Conservation (phyloP, 129 eudicot species). For the Ambrosia trifida region DNA sequence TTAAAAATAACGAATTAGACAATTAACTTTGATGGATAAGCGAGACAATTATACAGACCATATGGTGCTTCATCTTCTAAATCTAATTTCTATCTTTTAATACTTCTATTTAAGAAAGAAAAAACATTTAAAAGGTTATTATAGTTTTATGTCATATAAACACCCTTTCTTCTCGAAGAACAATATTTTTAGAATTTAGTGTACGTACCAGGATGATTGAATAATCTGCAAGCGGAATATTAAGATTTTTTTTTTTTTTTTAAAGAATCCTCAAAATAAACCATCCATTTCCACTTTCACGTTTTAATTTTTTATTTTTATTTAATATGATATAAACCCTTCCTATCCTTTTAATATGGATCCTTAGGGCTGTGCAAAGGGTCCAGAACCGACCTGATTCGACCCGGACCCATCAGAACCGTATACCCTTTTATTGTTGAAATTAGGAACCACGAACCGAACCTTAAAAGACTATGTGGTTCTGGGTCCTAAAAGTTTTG, state of each 20-base stretch:
- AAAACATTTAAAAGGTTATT: background rate
- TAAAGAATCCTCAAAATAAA: conserved; percentile 18
- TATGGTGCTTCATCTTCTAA: background rate
- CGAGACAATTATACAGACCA: background rate
- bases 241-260: background rate
- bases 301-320: conserved; percentile 15
- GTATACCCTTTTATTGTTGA: too few species aligned
- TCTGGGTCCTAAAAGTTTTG: too few species aligned
- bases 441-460: too few species aligned
- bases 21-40: background rate
- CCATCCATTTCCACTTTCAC: conserved; percentile 24
- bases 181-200: background rate
- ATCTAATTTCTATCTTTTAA: background rate
- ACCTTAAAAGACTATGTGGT: too few species aligned
- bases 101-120: background rate
- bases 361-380: too few species aligned
- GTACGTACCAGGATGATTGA: conserved; percentile 23
- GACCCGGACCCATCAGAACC: too few species aligned
- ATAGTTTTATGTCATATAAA: background rate
- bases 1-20: too few species aligned
- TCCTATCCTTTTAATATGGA: conserved; percentile 8
- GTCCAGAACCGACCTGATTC: too few species aligned
- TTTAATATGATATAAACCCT: background rate
- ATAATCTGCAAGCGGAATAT: conserved; percentile 24
- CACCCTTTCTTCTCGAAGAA: background rate